Percentiles rank a stretch among this genome's conserved stretches.
Conservation (phyloP, 441 rosid species). For the Macaranga tanarius region DNA sequence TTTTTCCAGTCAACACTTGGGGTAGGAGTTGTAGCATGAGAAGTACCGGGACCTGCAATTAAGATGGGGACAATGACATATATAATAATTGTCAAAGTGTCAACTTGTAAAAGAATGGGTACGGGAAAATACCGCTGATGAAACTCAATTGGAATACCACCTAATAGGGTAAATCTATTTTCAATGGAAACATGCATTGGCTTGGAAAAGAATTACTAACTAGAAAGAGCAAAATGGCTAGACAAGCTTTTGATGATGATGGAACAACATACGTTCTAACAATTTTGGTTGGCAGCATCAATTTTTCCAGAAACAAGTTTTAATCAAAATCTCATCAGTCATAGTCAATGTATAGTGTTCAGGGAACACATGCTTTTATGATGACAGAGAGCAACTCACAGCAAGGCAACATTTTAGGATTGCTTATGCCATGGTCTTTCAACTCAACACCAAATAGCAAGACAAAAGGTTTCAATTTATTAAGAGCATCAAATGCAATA, state of each 20-base stretch:
- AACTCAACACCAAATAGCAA: background rate
- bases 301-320: background rate
- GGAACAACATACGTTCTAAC: background rate
- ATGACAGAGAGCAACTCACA: background rate
- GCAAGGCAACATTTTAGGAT: background rate
- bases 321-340: background rate
- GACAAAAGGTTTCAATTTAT: background rate
- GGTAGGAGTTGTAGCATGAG: constrained; percentile 52
- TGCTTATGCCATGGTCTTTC: background rate
- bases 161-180: background rate
- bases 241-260: background rate
- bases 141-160: constrained; percentile 1
- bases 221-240: too few species aligned
- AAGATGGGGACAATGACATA: constrained; percentile 25
- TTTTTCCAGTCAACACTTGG: constrained; percentile 36
- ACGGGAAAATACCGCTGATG: background rate
- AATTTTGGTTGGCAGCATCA: background rate
- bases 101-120: background rate
- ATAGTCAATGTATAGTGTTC: background rate
- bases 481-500: background rate
- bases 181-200: too few species aligned
- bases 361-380: background rate
- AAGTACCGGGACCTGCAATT: constrained; percentile 23
- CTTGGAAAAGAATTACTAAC: too few species aligned
- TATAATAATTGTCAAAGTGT: constrained; percentile 2